These are phyloP conservation scores for Blumeriella jaapii DNA, from an alignment of 2,329 filamentous ascomycete species.

Conservation along the genomic window DNA sequence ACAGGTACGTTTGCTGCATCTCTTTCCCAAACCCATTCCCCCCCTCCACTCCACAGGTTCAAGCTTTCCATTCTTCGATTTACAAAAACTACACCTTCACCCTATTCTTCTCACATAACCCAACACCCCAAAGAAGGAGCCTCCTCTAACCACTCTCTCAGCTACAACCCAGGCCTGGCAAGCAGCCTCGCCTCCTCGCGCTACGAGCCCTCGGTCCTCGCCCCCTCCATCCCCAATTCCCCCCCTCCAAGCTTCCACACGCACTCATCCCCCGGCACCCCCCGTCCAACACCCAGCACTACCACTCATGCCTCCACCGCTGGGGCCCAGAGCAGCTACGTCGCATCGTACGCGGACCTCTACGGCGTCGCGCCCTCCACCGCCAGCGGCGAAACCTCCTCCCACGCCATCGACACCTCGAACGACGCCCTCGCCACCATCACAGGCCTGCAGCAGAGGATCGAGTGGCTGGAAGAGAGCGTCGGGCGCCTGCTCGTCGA, in stretches of 20 bases:
- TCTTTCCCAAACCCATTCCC: background rate
- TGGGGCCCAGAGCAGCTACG: too few species aligned
- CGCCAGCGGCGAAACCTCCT: conserved; percentile 7
- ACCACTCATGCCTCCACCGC: conserved; percentile 2
- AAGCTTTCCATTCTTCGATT: background rate
- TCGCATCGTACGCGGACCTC: conserved; percentile 14
- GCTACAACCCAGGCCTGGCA: conserved; percentile 20
- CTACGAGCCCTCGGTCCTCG: conserved; percentile 8
- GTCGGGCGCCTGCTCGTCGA: conserved; percentile 20
- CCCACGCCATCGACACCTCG: conserved; percentile 9
- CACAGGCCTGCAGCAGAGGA: conserved; percentile 16
- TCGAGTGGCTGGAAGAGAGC: conserved; percentile 22
- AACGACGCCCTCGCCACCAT: conserved; percentile 19
- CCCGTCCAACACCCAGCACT: conserved; percentile 15
- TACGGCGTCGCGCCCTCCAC: conserved; percentile 23
- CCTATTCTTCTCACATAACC: too few species aligned
- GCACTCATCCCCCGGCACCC: conserved; percentile 15
- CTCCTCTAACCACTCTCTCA: too few species aligned
- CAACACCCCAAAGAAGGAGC: too few species aligned
- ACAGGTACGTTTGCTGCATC: conserved; percentile 1
- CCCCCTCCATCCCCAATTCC: conserved; percentile 17
- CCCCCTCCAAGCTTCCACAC: conserved; percentile 22
- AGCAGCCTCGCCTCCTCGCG: conserved; percentile 15
- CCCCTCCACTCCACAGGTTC: too few species aligned
- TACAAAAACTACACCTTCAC: background rate